These are phyloP conservation scores for Salix caprea DNA, from an alignment of 345 rosid species.

Conservation along the genomic window DNA sequence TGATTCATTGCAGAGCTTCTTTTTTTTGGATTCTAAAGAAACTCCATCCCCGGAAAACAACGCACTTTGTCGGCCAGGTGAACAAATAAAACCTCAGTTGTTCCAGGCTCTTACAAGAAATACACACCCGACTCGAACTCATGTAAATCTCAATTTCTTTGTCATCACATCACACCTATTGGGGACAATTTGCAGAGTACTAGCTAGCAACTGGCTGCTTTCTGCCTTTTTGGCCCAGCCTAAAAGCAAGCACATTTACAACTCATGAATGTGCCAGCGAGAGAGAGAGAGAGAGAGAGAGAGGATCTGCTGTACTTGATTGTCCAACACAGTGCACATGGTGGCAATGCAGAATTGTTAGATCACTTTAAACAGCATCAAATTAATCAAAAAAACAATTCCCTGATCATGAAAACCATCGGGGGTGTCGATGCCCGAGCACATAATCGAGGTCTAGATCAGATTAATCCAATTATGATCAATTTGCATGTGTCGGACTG, in stretches of 20 bases:
- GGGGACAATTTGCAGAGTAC: no score
- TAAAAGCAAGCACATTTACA: conserved; percentile 5
- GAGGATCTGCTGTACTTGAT: background rate
- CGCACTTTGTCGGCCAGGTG: no score
- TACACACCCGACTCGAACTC: no score
- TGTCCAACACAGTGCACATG: conserved; percentile 14
- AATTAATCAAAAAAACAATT: background rate
- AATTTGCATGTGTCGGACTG: conserved; percentile 2
- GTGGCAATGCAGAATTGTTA: background rate
- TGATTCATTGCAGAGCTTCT: background rate
- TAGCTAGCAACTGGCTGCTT: background rate
- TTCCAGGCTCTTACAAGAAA: no score
- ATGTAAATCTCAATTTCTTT: no score
- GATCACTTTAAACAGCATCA: background rate
- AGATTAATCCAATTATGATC: background rate
- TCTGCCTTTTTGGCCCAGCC: conserved; percentile 3
- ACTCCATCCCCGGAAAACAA: accelerated
- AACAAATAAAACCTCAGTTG: no score
- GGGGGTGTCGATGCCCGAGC: background rate
- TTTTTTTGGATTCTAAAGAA: no score
- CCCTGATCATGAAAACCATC: conserved; percentile 17
- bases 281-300: background rate
- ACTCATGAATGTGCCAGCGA: background rate
- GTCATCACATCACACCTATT: accelerated
- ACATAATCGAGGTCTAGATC: conserved; percentile 4